Evolutionary conservation across 192 early-diverging fungal species (phyloP).

Genomic region (Coemansia sp.): DNA sequence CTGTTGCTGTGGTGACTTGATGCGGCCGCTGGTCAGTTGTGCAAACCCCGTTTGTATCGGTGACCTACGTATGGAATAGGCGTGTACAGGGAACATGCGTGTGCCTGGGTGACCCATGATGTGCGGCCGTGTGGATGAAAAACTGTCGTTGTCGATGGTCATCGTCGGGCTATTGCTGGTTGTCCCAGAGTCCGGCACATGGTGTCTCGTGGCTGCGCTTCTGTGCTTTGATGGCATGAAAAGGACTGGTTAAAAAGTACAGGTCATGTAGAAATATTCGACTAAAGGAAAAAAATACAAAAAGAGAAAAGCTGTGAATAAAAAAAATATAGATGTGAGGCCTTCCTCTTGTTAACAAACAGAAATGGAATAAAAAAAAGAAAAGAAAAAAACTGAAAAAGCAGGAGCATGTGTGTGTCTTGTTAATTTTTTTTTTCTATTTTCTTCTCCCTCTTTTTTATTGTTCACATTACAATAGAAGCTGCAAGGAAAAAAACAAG

Average conservation of each 20-base stretch:
- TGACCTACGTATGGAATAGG: too few relatives aligned
- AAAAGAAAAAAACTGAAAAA: background rate
- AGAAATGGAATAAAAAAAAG: background rate
- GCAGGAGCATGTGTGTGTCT: background rate
- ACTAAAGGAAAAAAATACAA: conserved; percentile 1
- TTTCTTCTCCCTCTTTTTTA: too few relatives aligned
- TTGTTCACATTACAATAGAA: too few relatives aligned
- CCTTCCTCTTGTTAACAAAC: background rate
- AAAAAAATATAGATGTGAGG: too few relatives aligned
- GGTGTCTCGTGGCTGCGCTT: too few relatives aligned
- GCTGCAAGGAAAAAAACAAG: too few relatives aligned
- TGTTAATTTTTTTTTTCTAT: too few relatives aligned
- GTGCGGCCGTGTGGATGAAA: conserved; percentile 30
- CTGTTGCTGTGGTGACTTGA: conserved; percentile 7
- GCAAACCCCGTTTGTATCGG: conserved; percentile 3
- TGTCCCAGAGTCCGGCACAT: too few relatives aligned
- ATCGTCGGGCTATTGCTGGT: conserved; percentile 18
- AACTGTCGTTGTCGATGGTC: conserved; percentile 40
- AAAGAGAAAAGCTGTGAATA: background rate
- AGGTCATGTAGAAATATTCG: too few relatives aligned
- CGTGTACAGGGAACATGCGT: conserved; percentile 10
- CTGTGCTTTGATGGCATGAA: too few relatives aligned
- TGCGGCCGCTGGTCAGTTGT: conserved; percentile 6
- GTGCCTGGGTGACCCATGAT: conserved; percentile 37
- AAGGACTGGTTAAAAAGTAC: too few relatives aligned